These are phyloP conservation scores for Torulaspora pretoriensis DNA, from an alignment of 1,139 yeast genomes.

Conservation along the genomic window DNA sequence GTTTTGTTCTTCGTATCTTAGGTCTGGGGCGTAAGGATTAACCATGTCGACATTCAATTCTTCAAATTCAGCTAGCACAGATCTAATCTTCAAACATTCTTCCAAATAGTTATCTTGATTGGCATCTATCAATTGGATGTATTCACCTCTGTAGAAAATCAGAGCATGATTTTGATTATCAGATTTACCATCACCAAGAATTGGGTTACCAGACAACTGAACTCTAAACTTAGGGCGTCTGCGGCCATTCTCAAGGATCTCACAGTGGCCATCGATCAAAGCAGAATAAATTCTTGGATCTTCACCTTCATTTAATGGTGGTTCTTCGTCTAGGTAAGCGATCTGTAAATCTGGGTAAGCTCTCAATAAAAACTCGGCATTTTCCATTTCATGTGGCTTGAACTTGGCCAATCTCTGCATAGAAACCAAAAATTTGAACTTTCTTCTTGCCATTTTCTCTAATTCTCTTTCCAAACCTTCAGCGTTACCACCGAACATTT, in stretches of 20 bases:
- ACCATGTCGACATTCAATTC: slow-evolving; percentile 85
- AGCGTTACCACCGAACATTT: slow-evolving; percentile 97
- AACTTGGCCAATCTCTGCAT: slow-evolving; percentile 98
- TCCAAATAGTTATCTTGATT: slow-evolving; percentile 97
- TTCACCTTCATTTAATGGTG: slow-evolving; percentile 86
- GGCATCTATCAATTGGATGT: slow-evolving; percentile 95
- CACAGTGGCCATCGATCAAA: slow-evolving; percentile 97
- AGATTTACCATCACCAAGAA: slow-evolving; percentile 98
- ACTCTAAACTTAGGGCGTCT: slow-evolving; percentile 98
- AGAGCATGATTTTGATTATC: slow-evolving; percentile 98
- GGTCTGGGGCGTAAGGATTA: slow-evolving; percentile 65
- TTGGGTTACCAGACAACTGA: slow-evolving; percentile 97
- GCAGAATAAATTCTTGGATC: slow-evolving; percentile 97
- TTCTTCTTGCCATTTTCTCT: slow-evolving; percentile 99
- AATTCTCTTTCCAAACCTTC: slow-evolving; percentile 91
- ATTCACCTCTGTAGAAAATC: slow-evolving; percentile 98
- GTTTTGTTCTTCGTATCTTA: slow-evolving; percentile 45
- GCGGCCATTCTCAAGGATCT: slow-evolving; percentile 93
- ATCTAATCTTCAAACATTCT: slow-evolving; percentile 96
- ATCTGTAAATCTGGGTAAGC: slow-evolving; percentile 98
- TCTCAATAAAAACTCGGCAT: slow-evolving; percentile 94
- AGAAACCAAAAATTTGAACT: slow-evolving; percentile 93
- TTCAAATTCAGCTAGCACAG: slow-evolving; percentile 96
- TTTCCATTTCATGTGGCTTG: slow-evolving; percentile 96
- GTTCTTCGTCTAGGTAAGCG: slow-evolving; percentile 95